Evolutionary conservation across 106 monocot species (phyloP).

Genomic region (Triglochin maritima): DNA sequence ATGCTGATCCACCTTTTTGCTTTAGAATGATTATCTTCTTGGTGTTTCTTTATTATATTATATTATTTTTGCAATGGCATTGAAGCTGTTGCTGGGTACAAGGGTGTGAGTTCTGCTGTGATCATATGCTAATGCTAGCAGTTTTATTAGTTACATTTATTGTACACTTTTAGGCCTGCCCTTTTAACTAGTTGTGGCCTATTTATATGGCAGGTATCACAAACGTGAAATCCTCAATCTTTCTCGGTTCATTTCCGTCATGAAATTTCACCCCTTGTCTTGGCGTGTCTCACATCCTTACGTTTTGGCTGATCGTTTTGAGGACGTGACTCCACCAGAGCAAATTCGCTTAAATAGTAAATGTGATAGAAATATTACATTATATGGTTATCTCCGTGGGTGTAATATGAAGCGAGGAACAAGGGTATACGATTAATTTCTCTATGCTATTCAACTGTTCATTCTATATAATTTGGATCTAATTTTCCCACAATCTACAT

Average conservation of each 20-base stretch:
- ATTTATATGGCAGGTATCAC: constrained; percentile 39
- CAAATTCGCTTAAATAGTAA: constrained; percentile 52
- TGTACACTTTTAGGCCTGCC: not conserved
- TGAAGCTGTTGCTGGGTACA: not conserved
- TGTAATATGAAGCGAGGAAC: constrained; percentile 84
- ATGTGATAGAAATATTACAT: constrained; percentile 87
- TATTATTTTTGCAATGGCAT: not conserved
- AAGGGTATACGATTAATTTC: constrained; percentile 38
- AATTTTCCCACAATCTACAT: too few relatives aligned
- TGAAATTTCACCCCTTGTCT: constrained; percentile 65
- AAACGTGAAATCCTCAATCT: constrained; percentile 96
- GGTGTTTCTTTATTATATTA: not conserved
- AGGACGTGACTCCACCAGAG: constrained; percentile 85
- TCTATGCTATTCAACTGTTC: not conserved
- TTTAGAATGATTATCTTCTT: not conserved
- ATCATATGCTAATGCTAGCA: not conserved
- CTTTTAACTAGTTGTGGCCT: not conserved
- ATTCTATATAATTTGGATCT: not conserved
- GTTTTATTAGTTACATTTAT: not conserved
- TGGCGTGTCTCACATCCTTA: constrained; percentile 92
- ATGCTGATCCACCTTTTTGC: too few relatives aligned
- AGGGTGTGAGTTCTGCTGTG: too few relatives aligned
- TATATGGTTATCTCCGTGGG: constrained; percentile 97
- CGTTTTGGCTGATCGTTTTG: constrained; percentile 86
- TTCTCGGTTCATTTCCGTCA: constrained; percentile 92